Evolutionary conservation across 1,139 yeast species (phyloP).

Genomic region (Yamadazyma epiphylla): DNA sequence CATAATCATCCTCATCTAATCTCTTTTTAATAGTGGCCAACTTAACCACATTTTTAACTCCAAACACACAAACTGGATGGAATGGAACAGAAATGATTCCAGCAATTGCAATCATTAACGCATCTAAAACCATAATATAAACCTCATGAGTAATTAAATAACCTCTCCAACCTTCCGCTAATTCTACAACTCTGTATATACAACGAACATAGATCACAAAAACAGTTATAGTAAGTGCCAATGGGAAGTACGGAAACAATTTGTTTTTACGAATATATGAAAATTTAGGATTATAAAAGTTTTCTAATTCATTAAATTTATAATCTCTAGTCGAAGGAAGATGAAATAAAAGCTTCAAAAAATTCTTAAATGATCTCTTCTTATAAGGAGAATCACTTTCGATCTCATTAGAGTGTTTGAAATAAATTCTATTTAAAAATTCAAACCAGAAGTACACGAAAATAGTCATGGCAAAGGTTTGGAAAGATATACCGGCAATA

Average conservation of each 20-base stretch:
- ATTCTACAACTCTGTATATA: slow-evolving; percentile 75
- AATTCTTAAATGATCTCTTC: slow-evolving; percentile 24
- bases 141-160: slow-evolving; percentile 66
- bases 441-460: slow-evolving; percentile 57
- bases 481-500: slow-evolving; percentile 80
- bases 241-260: slow-evolving; percentile 47
- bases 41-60: slow-evolving; percentile 32
- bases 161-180: slow-evolving; percentile 76
- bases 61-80: slow-evolving; percentile 64
- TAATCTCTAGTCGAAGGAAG: slow-evolving; percentile 19
- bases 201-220: slow-evolving; percentile 67
- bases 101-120: slow-evolving; percentile 56
- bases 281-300: slow-evolving; percentile 37
- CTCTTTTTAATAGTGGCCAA: slow-evolving; percentile 34
- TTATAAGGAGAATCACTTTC: slow-evolving; percentile 17
- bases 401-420: slow-evolving; percentile 21
- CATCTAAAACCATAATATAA: slow-evolving; percentile 74
- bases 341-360: slow-evolving; percentile 28
- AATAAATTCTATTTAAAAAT: slow-evolving; percentile 46
- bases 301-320: slow-evolving; percentile 23
- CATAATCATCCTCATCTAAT: slow-evolving; percentile 16
- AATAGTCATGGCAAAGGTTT: slow-evolving; percentile 67
- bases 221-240: slow-evolving; percentile 51
- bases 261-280: slow-evolving; percentile 34
- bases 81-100: slow-evolving; percentile 47